Evolutionary conservation across 768 basidiomycete species (phyloP), one percentile per base, ranked within the genome.

Genomic region (Chiua virens): DNA sequence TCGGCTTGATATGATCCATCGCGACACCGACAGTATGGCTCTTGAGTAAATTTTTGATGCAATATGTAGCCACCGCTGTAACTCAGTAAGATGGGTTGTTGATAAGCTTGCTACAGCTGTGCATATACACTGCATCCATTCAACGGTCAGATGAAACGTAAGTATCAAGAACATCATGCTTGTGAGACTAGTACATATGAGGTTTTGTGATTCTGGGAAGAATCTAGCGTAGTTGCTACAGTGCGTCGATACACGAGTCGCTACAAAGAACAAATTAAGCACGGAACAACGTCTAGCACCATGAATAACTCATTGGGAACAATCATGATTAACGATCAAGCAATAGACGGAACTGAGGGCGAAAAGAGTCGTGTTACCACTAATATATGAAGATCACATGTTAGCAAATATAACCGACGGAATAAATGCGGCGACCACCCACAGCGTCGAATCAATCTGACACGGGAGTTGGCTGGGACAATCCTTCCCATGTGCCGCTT

Each of bases 401-500:
- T 45, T 27, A 45, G 40, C 25, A 35, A 13, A 14, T 18, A 17
- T 5, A n/a, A 25, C 22, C 5, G 22, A 28, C 10, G 37, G 1
- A 39, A n/a, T 9, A n/a, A 23, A 14, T 25, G 15, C 18, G 35
- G 15, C 39, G n/a, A 13, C 8, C 14, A 59, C 56, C 38, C 45
- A 60, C 15, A 38, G 34, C 8, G 44, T 27, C n/a, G 23, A n/a
- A 36, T 64, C 47, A 66, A 15, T 59, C 55, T 9, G 61, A 70
- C 20, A 54, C 5, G 5, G 63, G 64, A 5, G 66, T 59, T 23
- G 64, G 61, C 13, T 68, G 64, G 0, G 68, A 68, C 22, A 66
- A 40, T 30, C 51, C 66, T 35, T 67, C 63, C 60, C 64, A 70
- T 23, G 60, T 70, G n/a, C 62, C 68, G 4, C 52, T 59, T 30